Conservation (phyloP, 2,329 filamentous ascomycete species). For the Colletotrichum eremochloae region DNA sequence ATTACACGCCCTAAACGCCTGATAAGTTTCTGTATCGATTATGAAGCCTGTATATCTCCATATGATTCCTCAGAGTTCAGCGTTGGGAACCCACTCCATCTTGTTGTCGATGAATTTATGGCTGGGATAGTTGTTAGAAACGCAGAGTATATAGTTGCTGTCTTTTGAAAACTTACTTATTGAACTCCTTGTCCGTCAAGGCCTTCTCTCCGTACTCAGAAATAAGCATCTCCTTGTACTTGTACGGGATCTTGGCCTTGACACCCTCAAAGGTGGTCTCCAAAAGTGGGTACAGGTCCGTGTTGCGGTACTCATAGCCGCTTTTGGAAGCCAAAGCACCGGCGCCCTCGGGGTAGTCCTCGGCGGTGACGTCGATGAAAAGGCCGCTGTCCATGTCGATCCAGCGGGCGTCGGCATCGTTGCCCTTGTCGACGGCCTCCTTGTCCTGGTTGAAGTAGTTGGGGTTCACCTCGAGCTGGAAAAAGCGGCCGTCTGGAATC, state of each 20-base stretch:
- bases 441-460: slow-evolving; percentile 52
- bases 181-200: slow-evolving; percentile 63
- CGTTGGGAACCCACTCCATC: slow-evolving; percentile 50
- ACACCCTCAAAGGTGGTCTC: slow-evolving; percentile 77
- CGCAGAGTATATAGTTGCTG: background rate
- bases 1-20: slow-evolving; percentile 15
- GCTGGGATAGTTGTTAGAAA: slow-evolving; percentile 47
- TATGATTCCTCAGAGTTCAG: slow-evolving; percentile 19
- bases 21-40: background rate
- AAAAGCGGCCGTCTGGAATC: slow-evolving; percentile 56
- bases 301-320: slow-evolving; percentile 65
- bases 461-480: slow-evolving; percentile 65
- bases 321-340: slow-evolving; percentile 66
- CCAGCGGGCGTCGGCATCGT: slow-evolving; percentile 64
- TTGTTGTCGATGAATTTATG: slow-evolving; percentile 57
- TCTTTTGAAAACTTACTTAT: slow-evolving; percentile 58
- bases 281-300: slow-evolving; percentile 77
- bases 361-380: slow-evolving; percentile 66
- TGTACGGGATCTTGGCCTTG: slow-evolving; percentile 74
- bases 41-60: background rate
- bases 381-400: slow-evolving; percentile 61
- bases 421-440: slow-evolving; percentile 49
- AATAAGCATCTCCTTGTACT: slow-evolving; percentile 69
- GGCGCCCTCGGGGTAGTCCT: slow-evolving; percentile 56
- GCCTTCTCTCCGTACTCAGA: slow-evolving; percentile 69